Evolutionary conservation across 164 flowering plant genomes (phyloP).

Genomic region (Protea cynaroides): DNA sequence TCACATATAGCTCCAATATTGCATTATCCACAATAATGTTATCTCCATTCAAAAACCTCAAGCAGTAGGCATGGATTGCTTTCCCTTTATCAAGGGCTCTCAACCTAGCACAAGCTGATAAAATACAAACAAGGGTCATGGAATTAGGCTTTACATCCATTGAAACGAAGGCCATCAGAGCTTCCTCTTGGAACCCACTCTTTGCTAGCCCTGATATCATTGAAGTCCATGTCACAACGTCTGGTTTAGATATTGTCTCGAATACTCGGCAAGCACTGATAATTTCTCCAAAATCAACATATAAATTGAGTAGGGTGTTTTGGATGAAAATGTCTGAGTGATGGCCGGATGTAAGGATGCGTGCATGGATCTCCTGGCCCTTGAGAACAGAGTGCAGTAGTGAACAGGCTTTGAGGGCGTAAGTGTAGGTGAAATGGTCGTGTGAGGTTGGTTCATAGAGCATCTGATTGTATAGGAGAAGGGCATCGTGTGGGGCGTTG

Average conservation of each 20-base stretch:
- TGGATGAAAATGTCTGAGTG: slow-evolving; percentile 20
- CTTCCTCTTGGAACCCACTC: slow-evolving; percentile 21
- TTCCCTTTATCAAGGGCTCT: slow-evolving; percentile 17
- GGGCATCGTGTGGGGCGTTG: slow-evolving; percentile 6
- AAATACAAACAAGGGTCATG: slow-evolving; percentile 18
- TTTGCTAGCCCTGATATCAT: slow-evolving; percentile 31
- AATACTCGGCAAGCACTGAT: slow-evolving; percentile 16
- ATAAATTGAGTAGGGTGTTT: slow-evolving; percentile 26
- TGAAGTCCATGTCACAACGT: slow-evolving; percentile 36
- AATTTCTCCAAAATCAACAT: slow-evolving; percentile 10
- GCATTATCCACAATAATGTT: slow-evolving; percentile 24
- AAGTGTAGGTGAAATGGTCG: slow-evolving; percentile 31
- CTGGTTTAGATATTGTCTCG: slow-evolving; percentile 13
- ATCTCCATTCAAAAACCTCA: slow-evolving; percentile 12
- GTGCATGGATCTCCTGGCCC: slow-evolving; percentile 27
- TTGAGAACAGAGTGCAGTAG: slow-evolving; percentile 9
- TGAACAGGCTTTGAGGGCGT: slow-evolving; percentile 25
- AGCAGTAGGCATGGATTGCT: slow-evolving; percentile 20
- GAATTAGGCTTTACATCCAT: slow-evolving; percentile 32
- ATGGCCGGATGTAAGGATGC: slow-evolving; percentile 23
- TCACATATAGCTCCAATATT: slow-evolving; percentile 18
- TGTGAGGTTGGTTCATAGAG: slow-evolving; percentile 18
- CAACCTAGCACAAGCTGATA: slow-evolving; percentile 24
- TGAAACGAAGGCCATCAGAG: slow-evolving; percentile 17
- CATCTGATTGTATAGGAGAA: slow-evolving; percentile 28